phyloP scores from a whole-genome alignment of 768 basidiomycete genomes.

The Leccinellum albellum region DNA sequence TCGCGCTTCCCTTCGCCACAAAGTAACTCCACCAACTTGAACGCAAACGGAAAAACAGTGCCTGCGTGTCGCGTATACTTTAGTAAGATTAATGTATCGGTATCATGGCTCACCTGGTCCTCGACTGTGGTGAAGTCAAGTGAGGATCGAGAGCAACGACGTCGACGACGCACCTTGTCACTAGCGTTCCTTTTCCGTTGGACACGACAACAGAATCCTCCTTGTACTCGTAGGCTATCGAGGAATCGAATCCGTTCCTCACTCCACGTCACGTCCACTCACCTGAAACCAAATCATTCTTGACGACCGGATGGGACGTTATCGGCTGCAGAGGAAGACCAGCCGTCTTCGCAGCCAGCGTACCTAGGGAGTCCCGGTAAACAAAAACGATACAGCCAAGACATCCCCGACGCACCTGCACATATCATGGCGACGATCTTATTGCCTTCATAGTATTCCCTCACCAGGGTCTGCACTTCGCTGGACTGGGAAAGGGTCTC shows the following conservation, averaged over 20 bases:
- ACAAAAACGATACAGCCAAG: not conserved
- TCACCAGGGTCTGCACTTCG: constrained; percentile 60
- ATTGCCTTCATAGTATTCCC: constrained; percentile 39
- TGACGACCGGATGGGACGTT: constrained; percentile 78
- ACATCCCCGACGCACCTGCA: constrained; percentile 49
- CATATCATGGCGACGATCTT: constrained; percentile 79
- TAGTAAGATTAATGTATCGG: not conserved
- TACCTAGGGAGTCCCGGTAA: constrained; percentile 41
- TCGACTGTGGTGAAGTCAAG: constrained; percentile 43
- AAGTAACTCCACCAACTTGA: constrained; percentile 70
- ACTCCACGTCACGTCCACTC: constrained; percentile 3
- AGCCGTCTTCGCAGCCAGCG: constrained; percentile 61
- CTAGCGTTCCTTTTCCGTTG: constrained; percentile 45
- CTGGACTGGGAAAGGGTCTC: constrained; percentile 61
- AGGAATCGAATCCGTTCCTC: not conserved
- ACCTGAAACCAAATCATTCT: constrained; percentile 55
- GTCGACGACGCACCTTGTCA: constrained; percentile 60
- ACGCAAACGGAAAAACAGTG: constrained; percentile 72
- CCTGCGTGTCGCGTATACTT: constrained; percentile 35
- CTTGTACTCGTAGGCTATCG: constrained; percentile 65
- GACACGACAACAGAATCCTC: constrained; percentile 75
- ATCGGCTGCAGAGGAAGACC: constrained; percentile 58
- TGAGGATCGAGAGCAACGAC: not conserved
- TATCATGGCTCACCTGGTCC: constrained; percentile 54
- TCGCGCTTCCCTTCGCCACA: constrained; percentile 60